phyloP scores from a whole-genome alignment of 1,139 yeast genomes.

The Pichia sp. region DNA sequence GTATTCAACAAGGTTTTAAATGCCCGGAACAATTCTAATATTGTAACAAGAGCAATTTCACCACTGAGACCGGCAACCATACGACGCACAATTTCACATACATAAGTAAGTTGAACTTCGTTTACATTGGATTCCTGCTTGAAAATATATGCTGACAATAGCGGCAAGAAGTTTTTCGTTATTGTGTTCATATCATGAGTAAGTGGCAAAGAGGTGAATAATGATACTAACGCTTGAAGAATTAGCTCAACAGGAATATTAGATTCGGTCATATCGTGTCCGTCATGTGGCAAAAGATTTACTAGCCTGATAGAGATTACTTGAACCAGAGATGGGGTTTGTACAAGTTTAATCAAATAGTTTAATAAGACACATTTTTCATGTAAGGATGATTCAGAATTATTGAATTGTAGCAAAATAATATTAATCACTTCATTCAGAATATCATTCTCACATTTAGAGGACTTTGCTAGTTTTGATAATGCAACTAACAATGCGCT shows the following conservation, averaged over 20 bases:
- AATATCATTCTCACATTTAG: slow-evolving; percentile 14
- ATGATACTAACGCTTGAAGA: slow-evolving; percentile 26
- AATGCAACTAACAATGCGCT: slow-evolving; percentile 12
- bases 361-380: slow-evolving; percentile 9
- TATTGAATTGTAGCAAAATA: slow-evolving; percentile 3
- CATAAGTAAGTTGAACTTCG: slow-evolving; percentile 7
- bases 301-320: slow-evolving; percentile 46
- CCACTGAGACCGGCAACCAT: slow-evolving; percentile 9
- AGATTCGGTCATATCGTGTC: background rate
- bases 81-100: slow-evolving; percentile 10
- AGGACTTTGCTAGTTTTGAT: slow-evolving; percentile 8
- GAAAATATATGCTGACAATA: slow-evolving; percentile 20
- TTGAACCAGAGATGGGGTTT: slow-evolving; percentile 31
- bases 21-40: slow-evolving; percentile 7
- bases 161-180: slow-evolving; percentile 27
- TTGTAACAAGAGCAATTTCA: slow-evolving; percentile 3
- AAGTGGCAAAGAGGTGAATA: slow-evolving; percentile 26
- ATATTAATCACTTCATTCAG: slow-evolving; percentile 11
- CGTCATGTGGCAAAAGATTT: slow-evolving; percentile 26
- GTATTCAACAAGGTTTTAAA: background rate
- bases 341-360: slow-evolving; percentile 11
- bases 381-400: background rate
- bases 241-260: slow-evolving; percentile 18
- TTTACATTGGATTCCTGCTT: slow-evolving; percentile 6
- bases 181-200: slow-evolving; percentile 24